phyloP scores from a whole-genome alignment of 768 basidiomycete genomes.

The Suillus discolor region DNA sequence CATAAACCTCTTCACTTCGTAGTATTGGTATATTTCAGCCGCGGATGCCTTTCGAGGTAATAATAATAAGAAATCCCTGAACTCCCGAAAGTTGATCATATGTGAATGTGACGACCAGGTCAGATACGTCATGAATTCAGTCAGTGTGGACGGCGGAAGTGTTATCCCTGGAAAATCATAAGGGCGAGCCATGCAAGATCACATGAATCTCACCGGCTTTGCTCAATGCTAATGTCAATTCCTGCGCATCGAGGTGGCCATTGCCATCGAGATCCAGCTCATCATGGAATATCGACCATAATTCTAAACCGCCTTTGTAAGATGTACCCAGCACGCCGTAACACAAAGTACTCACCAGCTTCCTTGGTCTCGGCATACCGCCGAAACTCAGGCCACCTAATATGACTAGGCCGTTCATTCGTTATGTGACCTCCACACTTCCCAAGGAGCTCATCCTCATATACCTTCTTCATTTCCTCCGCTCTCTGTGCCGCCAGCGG shows the following conservation, averaged over 20 bases:
- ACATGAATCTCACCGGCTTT: constrained; percentile 62
- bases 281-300: constrained; percentile 91
- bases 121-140: constrained; percentile 81
- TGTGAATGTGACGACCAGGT: constrained; percentile 71
- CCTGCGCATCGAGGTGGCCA: constrained; percentile 72
- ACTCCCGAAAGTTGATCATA: constrained; percentile 78
- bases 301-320: constrained; percentile 50
- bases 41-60: constrained; percentile 81
- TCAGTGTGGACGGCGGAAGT: constrained; percentile 66
- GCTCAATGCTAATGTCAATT: constrained; percentile 60
- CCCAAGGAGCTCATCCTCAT: constrained; percentile 75
- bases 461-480: constrained; percentile 64
- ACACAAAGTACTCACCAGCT: constrained; percentile 55
- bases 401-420: constrained; percentile 43
- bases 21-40: constrained; percentile 85
- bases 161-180: constrained; percentile 58
- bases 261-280: constrained; percentile 91
- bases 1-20: constrained; percentile 66
- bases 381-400: constrained; percentile 74
- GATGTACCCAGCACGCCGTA: constrained; percentile 13
- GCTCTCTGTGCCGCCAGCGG: constrained; percentile 55
- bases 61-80: constrained; percentile 87
- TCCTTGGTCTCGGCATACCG: constrained; percentile 81
- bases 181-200: constrained; percentile 19
- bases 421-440: constrained; percentile 50